Conservation (phyloP, 352 stramenopile species). For the Pythium dissotocum region DNA sequence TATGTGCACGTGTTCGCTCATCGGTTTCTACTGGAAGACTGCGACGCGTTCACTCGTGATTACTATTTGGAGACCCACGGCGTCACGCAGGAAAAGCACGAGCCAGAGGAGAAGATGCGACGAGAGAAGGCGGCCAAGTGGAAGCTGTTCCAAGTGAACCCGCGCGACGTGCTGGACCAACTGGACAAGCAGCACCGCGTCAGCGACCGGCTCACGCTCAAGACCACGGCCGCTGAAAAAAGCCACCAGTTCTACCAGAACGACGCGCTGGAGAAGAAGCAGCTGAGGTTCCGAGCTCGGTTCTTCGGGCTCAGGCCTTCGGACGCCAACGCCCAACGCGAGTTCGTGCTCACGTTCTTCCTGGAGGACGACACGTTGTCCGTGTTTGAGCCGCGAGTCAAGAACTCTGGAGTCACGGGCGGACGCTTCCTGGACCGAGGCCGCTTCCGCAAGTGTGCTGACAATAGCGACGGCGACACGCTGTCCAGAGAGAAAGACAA, state of each 20-base stretch:
- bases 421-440: conserved; percentile 79
- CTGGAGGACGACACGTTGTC: conserved; percentile 77
- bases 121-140: conserved; percentile 39
- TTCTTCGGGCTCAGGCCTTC: conserved; percentile 42
- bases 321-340: conserved; percentile 47
- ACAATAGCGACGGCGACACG: conserved; percentile 24
- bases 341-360: conserved; percentile 83
- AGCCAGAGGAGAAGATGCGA: conserved; percentile 19
- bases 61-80: conserved; percentile 88
- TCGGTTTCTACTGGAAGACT: conserved; percentile 89
- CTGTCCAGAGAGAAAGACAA: conserved; percentile 38
- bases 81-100: conserved; percentile 73
- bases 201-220: background rate
- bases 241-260: conserved; percentile 35
- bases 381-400: conserved; percentile 69
- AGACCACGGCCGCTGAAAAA: conserved; percentile 1
- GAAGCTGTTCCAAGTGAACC: conserved; percentile 52
- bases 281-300: conserved; percentile 72
- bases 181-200: conserved; percentile 26
- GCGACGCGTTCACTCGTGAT: conserved; percentile 88
- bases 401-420: conserved; percentile 65
- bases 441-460: conserved; percentile 53
- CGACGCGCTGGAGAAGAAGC: conserved; percentile 57
- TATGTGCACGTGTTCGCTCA: conserved; percentile 84
- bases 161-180: conserved; percentile 25